Base-by-base conservation (phyloP, 1,284 basidiomycete species). In the Ganoderma sinense region DNA sequence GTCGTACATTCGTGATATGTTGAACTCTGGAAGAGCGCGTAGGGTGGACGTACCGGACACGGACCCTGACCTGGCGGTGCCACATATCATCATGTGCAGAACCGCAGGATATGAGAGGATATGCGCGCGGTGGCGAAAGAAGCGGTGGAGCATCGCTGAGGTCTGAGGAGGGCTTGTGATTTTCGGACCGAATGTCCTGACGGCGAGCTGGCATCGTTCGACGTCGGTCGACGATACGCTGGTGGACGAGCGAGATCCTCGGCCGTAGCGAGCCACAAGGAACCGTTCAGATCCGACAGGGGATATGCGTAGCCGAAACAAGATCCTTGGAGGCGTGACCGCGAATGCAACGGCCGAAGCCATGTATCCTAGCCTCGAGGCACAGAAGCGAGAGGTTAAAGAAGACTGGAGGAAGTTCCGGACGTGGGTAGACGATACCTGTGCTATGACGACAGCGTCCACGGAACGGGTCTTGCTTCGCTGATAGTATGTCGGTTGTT, bases 241-340 rank as follows among this genome's bases (percentile, higher is more conserved):
- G 43, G 66, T 58, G 61, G 45, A 23, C 16, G 26, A 55, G 55
- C 45, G 59, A 69, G 68, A 70, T 70, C 70, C 29, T 68, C 62
- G 68, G 55, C 62, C 53, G 64, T 39, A 61, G 51, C 39, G 41
- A 40, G 60, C 26, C 14, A 31, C 29, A 55, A 18, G 62, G 66
- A 59, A 65, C 36, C 62, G 14, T 14, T 6, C 63, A 67, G 68
- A 71, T 74, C 70, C 68, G 72, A 68, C 66, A 61, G 61, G 62
- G 70, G 69, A 67, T 18, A 23, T 18, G 33, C 18, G 33, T 70
- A 69, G 55, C 64, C 65, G 68, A 66, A 65, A 23, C 66, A 70
- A 65, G 66, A 64, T 43, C 40, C 55, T 39, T 29, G 40, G 18
- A 62, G 6, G 40, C 60, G 33, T 58, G 64, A 43, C 53, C 60